Base-by-base conservation (phyloP, 1,284 basidiomycete species). In the Sanghuangporus baumii region DNA sequence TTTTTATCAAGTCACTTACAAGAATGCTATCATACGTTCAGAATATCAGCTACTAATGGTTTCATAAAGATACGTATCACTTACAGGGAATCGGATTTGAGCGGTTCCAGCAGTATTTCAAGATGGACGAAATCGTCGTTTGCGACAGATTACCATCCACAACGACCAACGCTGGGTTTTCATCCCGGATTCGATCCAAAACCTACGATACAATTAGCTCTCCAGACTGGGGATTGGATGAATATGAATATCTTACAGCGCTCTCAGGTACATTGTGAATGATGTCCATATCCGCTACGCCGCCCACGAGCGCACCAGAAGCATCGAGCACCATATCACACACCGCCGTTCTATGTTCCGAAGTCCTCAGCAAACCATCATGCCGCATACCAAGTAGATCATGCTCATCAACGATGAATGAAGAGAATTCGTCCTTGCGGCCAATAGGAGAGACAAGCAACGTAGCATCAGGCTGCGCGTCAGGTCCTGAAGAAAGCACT, bases 251-350 rank as follows among this genome's bases (percentile, higher is more conserved):
- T 41, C 43, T 60, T 50, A 26, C 58, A 41, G 26, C 36, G 6
- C 14, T 14, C 18, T 73, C 73, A 41, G 77, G 72, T 50, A 93
- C 71, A 1, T 74, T 71, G 59, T 84, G 77, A 7, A 86, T 83
- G 47, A 94, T 87, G 46, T 79, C 83, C 92, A 98, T 98, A 73
- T 98, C 96, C 5, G 96, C 94, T 5, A 98, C 85, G 6, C 97
- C 97, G 18, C 84, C 84, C 1, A 89, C 78, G 9, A 99, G 79
- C 60, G 86, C 83, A 0, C 95, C 94, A 9, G 78, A 72, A 23
- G 74, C 74, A 70, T 94, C 89, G 50, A 99, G 76, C 43, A 94
- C 77, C 76, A 98, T 85, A 67, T 89, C 94, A 75, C 95, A 96
- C 6, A 92, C 87, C 0, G 95, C 87, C 18, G 91, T 91, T 60